Conservation (phyloP, 768 basidiomycete genomes). For the Naganishia friedmannii region DNA sequence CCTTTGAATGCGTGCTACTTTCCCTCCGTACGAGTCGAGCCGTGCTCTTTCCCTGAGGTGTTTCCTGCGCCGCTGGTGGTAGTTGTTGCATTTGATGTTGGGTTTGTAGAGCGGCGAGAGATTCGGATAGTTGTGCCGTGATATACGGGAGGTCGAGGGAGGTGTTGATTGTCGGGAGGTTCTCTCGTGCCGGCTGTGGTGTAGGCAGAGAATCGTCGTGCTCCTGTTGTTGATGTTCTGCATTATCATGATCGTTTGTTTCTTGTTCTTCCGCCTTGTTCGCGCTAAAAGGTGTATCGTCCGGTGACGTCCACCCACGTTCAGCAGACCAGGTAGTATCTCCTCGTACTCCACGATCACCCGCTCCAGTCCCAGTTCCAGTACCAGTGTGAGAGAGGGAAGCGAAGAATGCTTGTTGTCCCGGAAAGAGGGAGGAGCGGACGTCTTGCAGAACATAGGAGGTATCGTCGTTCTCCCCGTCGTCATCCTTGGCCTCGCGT, state of each 20-base stretch:
- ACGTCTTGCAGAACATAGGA: conserved; percentile 1
- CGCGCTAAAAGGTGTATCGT: not conserved
- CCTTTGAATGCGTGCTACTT: conserved; percentile 1
- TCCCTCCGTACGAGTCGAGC: not conserved
- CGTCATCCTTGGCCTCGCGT: too few relatives aligned
- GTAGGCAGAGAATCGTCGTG: not conserved
- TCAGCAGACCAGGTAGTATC: conserved; percentile 2
- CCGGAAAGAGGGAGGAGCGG: conserved; percentile 7
- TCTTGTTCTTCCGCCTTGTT: not conserved
- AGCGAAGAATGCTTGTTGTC: conserved; percentile 17
- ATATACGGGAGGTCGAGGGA: not conserved
- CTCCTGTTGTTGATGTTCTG: too few relatives aligned
- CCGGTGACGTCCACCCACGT: conserved; percentile 1
- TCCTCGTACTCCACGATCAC: not conserved
- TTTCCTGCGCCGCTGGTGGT: too few relatives aligned
- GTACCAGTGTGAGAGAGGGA: not conserved
- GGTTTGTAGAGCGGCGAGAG: not conserved
- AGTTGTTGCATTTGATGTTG: too few relatives aligned
- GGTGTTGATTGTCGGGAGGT: not conserved
- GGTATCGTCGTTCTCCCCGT: too few relatives aligned
- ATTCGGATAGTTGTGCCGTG: not conserved
- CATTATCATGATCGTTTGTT: not conserved
- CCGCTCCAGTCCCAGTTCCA: too few relatives aligned
- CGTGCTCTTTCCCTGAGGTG: too few relatives aligned
- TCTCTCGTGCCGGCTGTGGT: not conserved